Conservation (phyloP, 179 eudicot genomes). For the Pouteria campechiana region DNA sequence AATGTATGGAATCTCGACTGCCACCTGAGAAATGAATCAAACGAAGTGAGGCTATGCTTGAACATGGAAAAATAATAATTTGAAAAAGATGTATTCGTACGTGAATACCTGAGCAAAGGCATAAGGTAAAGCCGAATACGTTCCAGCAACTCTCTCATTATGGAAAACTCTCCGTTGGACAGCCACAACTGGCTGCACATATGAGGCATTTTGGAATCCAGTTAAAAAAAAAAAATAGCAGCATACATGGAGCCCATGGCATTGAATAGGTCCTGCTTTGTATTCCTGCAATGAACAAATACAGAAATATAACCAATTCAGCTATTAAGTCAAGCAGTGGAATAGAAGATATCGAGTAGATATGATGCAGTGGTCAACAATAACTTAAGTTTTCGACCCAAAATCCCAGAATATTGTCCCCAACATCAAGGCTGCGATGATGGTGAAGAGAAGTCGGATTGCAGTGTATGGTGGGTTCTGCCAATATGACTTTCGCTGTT, state of each 20-base stretch:
- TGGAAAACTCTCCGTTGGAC: conserved; percentile 33
- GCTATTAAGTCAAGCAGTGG: background rate
- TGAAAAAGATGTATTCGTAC: background rate
- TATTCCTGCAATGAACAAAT: conserved; percentile 6
- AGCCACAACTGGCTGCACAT: conserved; percentile 31
- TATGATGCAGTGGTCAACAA: background rate
- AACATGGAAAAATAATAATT: too few species aligned
- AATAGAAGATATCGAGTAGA: background rate
- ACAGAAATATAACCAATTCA: too few species aligned
- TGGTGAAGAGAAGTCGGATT: conserved; percentile 20
- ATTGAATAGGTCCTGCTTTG: conserved; percentile 20
- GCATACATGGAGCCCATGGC: conserved; percentile 41
- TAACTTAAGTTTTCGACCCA: conserved; percentile 20
- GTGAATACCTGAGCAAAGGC: conserved; percentile 28
- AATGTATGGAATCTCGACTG: conserved; percentile 14
- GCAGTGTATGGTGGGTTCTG: conserved; percentile 30
- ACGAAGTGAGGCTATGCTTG: too few species aligned
- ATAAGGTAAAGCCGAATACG: conserved; percentile 36
- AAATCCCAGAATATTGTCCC: conserved; percentile 38
- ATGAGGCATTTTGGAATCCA: conserved; percentile 19
- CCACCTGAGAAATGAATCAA: conserved; percentile 10
- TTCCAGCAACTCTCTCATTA: conserved; percentile 39
- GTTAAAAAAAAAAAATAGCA: conserved; percentile 22
- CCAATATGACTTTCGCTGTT: conserved; percentile 29
- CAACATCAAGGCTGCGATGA: conserved; percentile 18